phyloP scores from a whole-genome alignment of 768 basidiomycete genomes.

The Leccinum subgranulosum region DNA sequence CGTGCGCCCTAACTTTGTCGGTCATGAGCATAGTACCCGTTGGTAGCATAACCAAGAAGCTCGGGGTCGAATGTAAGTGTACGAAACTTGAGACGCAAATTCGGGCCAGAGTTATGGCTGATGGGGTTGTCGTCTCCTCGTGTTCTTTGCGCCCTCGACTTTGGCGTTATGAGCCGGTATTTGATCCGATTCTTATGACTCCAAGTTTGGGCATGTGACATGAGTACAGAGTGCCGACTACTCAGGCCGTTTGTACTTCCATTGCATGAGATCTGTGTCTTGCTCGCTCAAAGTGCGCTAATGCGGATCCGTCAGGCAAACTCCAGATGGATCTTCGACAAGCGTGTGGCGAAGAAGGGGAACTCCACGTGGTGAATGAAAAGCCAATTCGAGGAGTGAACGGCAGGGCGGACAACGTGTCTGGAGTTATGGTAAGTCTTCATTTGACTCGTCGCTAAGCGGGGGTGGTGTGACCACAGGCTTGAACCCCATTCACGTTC shows the following conservation, averaged over 20 bases:
- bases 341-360: background rate
- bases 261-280: background rate
- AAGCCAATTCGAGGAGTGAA: background rate
- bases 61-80: slow-evolving; percentile 6
- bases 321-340: background rate
- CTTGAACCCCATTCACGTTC: background rate
- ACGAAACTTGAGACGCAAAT: background rate
- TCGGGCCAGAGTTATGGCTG: background rate
- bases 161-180: background rate
- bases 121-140: slow-evolving; percentile 1
- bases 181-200: slow-evolving; percentile 12
- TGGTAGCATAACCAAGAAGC: background rate
- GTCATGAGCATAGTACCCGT: background rate
- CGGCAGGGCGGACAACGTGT: slow-evolving; percentile 15
- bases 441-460: slow-evolving; percentile 9
- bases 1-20: background rate
- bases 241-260: background rate
- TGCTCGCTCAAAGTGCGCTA: slow-evolving; percentile 12
- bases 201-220: slow-evolving; percentile 1
- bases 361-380: background rate
- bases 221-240: background rate
- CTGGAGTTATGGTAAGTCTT: background rate
- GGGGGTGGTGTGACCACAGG: background rate
- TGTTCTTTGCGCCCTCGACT: slow-evolving; percentile 4
- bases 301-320: background rate